phyloP scores from a whole-genome alignment of 352 stramenopile species.

The Phytopythium delawarense region DNA sequence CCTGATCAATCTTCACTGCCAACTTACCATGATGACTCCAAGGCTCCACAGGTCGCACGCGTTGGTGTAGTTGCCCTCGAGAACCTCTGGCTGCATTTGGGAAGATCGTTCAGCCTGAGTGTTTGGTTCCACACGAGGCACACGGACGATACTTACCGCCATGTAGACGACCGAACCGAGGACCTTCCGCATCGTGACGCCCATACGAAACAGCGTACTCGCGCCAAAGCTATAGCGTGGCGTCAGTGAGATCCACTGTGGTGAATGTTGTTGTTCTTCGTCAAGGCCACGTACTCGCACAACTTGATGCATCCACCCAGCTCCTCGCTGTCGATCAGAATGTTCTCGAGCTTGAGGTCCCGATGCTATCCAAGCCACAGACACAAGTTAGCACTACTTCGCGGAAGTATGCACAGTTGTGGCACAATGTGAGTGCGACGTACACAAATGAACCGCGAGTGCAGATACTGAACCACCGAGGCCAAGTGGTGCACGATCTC shows the following conservation, averaged over 20 bases:
- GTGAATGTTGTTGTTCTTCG: too few species aligned
- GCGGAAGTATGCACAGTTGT: neutral
- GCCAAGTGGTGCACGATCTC: conserved; percentile 54
- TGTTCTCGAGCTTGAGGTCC: conserved; percentile 81
- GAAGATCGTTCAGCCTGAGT: conserved; percentile 1
- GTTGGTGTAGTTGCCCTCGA: conserved; percentile 71
- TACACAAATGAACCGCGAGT: conserved; percentile 79
- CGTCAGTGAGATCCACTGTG: neutral
- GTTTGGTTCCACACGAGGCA: neutral
- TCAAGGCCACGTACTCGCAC: conserved; percentile 53
- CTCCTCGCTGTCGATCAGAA: conserved; percentile 57
- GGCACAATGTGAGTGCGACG: conserved; percentile 3
- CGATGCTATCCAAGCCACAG: conserved; percentile 37
- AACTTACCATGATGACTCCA: conserved; percentile 67
- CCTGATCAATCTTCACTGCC: neutral
- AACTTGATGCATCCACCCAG: conserved; percentile 63
- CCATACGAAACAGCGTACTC: conserved; percentile 72
- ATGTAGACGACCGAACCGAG: conserved; percentile 83
- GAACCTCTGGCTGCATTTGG: conserved; percentile 43
- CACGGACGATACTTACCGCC: conserved; percentile 30
- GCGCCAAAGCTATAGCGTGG: conserved; percentile 51
- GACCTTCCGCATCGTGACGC: conserved; percentile 74
- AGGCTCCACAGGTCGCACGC: conserved; percentile 82
- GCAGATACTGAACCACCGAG: conserved; percentile 78
- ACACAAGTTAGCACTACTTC: neutral